Evolutionary conservation across 306 rosid species (phyloP).

Genomic region (Begonia peltatifolia): DNA sequence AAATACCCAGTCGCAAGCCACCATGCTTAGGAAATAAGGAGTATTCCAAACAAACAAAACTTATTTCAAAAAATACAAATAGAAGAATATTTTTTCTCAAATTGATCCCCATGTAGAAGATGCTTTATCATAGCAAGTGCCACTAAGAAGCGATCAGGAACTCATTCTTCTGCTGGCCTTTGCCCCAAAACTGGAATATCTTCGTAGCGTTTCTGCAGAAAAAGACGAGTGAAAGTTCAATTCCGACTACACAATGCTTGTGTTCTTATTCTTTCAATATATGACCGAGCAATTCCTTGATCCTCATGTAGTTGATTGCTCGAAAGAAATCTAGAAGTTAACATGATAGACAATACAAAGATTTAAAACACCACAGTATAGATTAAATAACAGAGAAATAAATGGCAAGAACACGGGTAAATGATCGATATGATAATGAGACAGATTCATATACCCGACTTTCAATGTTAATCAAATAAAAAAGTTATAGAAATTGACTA

Average conservation of each 20-base stretch:
- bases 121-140: constrained; percentile 3
- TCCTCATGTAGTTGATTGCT: too few relatives aligned
- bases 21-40: not conserved
- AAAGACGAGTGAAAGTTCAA: not conserved
- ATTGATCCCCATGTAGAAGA: not conserved
- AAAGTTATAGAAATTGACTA: too few relatives aligned
- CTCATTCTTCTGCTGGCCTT: constrained; percentile 36
- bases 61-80: not conserved
- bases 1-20: not conserved
- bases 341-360: too few relatives aligned
- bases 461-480: too few relatives aligned
- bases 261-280: too few relatives aligned
- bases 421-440: too few relatives aligned
- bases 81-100: not conserved
- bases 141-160: constrained; percentile 1
- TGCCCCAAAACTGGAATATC: constrained; percentile 50
- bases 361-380: too few relatives aligned
- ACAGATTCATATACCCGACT: too few relatives aligned
- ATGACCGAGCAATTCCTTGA: too few relatives aligned
- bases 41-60: not conserved
- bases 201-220: constrained; percentile 44
- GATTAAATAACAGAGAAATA: too few relatives aligned
- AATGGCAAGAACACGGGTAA: too few relatives aligned
- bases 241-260: not conserved
- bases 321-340: too few relatives aligned